Conservation (phyloP, 306 rosid species). For the Citrullus amarus region DNA sequence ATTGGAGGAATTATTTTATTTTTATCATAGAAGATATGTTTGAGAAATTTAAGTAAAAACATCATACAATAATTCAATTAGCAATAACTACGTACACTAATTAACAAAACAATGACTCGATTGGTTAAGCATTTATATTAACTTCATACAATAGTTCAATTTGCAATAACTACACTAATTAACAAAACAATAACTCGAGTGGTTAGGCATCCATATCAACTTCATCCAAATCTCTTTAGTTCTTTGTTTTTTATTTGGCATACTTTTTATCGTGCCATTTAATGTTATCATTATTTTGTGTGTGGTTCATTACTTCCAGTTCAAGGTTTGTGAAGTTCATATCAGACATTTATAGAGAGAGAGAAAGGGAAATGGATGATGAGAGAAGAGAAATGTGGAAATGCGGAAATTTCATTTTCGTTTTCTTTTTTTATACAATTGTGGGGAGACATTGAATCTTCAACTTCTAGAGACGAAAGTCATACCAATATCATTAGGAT, state of each 20-base stretch:
- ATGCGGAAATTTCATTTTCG: background rate
- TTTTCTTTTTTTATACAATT: background rate
- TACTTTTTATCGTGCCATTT: background rate
- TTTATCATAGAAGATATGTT: background rate
- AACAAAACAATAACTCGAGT: background rate
- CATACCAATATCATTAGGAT: too few species aligned
- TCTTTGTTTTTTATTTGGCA: too few species aligned
- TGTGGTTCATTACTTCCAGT: background rate
- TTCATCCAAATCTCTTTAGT: too few species aligned
- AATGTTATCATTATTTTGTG: background rate
- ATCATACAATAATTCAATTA: background rate
- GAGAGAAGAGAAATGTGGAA: background rate
- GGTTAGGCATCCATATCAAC: background rate
- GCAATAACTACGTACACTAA: background rate
- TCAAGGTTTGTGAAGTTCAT: background rate
- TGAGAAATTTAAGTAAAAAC: background rate
- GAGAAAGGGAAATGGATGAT: background rate
- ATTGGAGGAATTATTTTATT: background rate
- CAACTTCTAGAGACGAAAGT: too few species aligned
- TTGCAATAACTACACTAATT: background rate
- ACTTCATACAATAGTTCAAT: background rate
- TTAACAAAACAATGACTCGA: background rate
- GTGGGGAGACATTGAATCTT: too few species aligned
- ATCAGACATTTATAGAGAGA: background rate
- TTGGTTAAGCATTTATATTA: background rate